Evolutionary conservation across 1,284 basidiomycete species (phyloP), one percentile per base, ranked within the genome.

Genomic region (Puccinia horiana): DNA sequence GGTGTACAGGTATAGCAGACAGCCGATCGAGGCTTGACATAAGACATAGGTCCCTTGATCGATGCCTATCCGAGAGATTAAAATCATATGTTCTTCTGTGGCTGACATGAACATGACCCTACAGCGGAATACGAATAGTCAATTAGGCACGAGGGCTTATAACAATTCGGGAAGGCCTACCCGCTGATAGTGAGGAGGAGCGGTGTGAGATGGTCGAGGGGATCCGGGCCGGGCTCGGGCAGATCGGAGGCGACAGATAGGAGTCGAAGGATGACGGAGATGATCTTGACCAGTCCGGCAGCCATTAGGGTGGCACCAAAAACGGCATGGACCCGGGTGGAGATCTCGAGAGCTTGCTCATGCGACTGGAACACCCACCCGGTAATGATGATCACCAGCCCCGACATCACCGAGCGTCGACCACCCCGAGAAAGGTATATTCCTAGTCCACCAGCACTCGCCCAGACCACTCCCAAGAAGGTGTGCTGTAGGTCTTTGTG

Each of bases 331-430:
- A 96, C 92, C 92, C 93, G 84, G 14, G 86, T 86, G 2, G 63
- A 83, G 74, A 85, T 76, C 65, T 79, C 82, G 65, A 95, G 88
- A 12, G 90, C 91, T 88, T 98, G 96, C 1, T 91, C 91, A 84
- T 98, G 96, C 58, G 93, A 92, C 3, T 93, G 93, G 94, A 98
- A 96, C 0, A 93, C 95, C 93, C 94, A 98, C 1, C 96, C 96
- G 0, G 95, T 96, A 83, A 96, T 89, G 81, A 94, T 91, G 84
- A 96, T 94, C 93, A 98, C 94, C 47, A 95, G 83, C 23, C 90
- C 91, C 1, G 96, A 95, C 2, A 96, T 89, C 32, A 96, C 90
- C 67, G 92, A 93, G 82, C 95, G 91, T 89, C 92, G 92, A 82
- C 94, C 94, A 63, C 93, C 92, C 74, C 94, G 90, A 26, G 93